Conservation (phyloP, 1,284 basidiomycete species). For the Pseudozyma hubeiensis region DNA sequence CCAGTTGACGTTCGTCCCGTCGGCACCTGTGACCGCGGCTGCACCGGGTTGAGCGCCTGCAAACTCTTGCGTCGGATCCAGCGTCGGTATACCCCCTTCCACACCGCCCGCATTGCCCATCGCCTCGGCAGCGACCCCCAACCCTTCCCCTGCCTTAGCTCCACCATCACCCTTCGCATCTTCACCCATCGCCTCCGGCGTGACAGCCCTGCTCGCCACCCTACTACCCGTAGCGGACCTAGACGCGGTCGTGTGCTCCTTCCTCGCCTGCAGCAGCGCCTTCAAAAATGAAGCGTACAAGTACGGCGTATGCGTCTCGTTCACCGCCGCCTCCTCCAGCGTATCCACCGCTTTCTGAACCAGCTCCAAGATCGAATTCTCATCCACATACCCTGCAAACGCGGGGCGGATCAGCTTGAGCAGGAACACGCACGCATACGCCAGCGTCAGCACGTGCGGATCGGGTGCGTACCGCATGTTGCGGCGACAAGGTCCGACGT, state of each 20-base stretch:
- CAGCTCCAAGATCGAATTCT: slow-evolving; percentile 76
- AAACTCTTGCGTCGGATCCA: slow-evolving; percentile 10
- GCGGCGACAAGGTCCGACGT: slow-evolving; percentile 54
- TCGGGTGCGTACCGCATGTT: slow-evolving; percentile 86
- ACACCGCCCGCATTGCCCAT: not conserved
- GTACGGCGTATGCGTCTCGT: slow-evolving; percentile 63
- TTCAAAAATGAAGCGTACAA: slow-evolving; percentile 64
- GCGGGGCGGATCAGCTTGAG: slow-evolving; percentile 80
- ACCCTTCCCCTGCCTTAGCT: not conserved
- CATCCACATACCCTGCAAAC: slow-evolving; percentile 79
- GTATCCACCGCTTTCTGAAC: slow-evolving; percentile 82
- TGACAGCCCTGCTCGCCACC: slow-evolving; percentile 37
- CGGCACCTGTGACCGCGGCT: slow-evolving; percentile 2
- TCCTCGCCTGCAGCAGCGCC: slow-evolving; percentile 58
- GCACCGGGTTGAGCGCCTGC: not conserved
- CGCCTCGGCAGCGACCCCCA: not conserved
- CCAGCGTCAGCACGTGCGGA: slow-evolving; percentile 88
- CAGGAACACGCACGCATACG: slow-evolving; percentile 80
- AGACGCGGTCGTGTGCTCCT: slow-evolving; percentile 47
- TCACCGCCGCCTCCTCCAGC: slow-evolving; percentile 62
- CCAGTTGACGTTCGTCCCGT: slow-evolving; percentile 35
- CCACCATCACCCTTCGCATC: slow-evolving; percentile 7
- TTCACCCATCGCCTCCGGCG: slow-evolving; percentile 25
- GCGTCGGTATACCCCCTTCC: not conserved
- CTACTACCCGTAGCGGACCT: slow-evolving; percentile 43